Evolutionary conservation across 2,329 filamentous ascomycete genomes (phyloP).

Genomic region (Fusarium sp.): DNA sequence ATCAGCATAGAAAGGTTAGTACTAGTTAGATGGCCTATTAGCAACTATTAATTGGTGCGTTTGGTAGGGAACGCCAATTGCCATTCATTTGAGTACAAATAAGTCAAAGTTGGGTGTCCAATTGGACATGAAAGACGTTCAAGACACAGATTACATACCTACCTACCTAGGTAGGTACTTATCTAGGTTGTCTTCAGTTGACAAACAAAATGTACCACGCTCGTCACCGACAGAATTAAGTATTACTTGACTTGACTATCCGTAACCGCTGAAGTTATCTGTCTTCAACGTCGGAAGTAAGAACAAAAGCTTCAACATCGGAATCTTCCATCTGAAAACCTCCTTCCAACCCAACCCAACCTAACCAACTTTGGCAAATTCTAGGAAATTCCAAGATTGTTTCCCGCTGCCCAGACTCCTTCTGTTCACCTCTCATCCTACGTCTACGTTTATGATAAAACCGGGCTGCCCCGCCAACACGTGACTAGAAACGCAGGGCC

Average conservation of each 20-base stretch:
- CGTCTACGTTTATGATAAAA: constrained; percentile 9
- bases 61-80: not conserved
- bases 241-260: not conserved
- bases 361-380: constrained; percentile 9
- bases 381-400: constrained; percentile 6
- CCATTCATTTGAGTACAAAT: not conserved
- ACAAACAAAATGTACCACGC: constrained; percentile 12
- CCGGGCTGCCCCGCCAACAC: constrained; percentile 50
- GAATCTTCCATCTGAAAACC: not conserved
- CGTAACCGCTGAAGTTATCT: not conserved
- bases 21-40: not conserved
- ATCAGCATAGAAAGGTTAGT: not conserved
- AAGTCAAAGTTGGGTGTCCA: not conserved
- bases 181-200: not conserved
- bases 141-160: not conserved
- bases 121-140: not conserved
- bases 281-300: not conserved
- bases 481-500: constrained; percentile 48
- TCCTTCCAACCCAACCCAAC: not conserved
- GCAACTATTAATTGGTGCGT: not conserved
- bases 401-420: constrained; percentile 1
- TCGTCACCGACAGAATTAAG: constrained; percentile 10
- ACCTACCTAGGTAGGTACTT: too few relatives aligned
- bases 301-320: not conserved
- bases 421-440: constrained; percentile 9